Evolutionary conservation across 1,284 basidiomycete species (phyloP), one percentile per base, ranked within the genome.

Genomic region (Microbotryum lychnidis-dioicae): DNA sequence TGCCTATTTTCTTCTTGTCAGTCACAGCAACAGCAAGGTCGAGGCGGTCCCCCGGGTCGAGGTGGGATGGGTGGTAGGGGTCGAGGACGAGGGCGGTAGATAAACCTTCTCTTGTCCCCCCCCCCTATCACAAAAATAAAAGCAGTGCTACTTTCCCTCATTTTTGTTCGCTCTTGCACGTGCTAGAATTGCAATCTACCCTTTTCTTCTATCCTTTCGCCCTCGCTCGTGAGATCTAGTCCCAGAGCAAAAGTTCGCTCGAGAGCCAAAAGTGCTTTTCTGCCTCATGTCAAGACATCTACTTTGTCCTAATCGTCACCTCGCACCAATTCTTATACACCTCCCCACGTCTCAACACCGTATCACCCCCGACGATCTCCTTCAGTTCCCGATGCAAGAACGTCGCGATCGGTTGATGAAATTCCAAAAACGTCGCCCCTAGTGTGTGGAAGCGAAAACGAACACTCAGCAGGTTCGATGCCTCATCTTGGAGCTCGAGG

Each of bases 281-380:
- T 6, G 27, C 6, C 27, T 27, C 27, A 6, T 27, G 5, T 27
- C 27, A 27, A 27, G 27, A 6, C 27, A 27, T 6, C 27, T 18
- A 42, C 16, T 42, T 12, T 14, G 37, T 42, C 29, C 12, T 50
- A 12, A 69, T 52, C 21, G 65, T 63, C 27, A 64, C 46, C 52
- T 67, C 59, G 49, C 63, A 61, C 44, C 56, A 57, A 48, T 67
- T 69, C 56, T 69, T 66, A 50, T 65, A 69, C 21, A 62, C 56
- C 46, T 69, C 58, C 0, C 63, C 63, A 18, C 25, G 27, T 20
- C 37, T 37, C 18, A 69, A 27, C 7, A 69, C 47, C 42, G 57
- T 68, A 50, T 65, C 61, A 12, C 61, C 61, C 1, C 27, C 56
- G 14, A 57, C 31, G 20, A 27, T 54, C 0, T 14, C n/a, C 5